phyloP scores from a whole-genome alignment of 2,329 filamentous ascomycete genomes.

The Tolypocladium capitatum region DNA sequence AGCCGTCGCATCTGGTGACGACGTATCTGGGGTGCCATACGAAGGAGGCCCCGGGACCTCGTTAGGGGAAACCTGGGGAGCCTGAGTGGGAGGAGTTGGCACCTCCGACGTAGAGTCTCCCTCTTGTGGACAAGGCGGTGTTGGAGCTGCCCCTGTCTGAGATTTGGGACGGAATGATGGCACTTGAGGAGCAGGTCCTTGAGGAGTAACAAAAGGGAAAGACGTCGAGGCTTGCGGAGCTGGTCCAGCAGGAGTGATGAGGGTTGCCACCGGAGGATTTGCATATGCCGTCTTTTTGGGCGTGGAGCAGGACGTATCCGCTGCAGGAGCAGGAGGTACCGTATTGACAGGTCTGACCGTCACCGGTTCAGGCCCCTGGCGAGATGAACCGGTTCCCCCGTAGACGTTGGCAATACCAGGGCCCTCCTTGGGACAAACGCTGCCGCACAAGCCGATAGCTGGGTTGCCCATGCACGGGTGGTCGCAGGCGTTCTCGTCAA shows the following conservation, averaged over 20 bases:
- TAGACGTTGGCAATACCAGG: constrained; percentile 20
- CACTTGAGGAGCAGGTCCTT: not conserved
- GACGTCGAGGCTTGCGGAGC: constrained; percentile 6
- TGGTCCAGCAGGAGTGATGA: constrained; percentile 4
- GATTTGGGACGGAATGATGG: constrained; percentile 1
- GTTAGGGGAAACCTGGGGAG: constrained; percentile 2
- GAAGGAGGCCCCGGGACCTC: constrained; percentile 6
- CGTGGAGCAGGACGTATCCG: constrained; percentile 1
- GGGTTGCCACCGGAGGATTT: not conserved
- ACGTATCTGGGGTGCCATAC: constrained; percentile 4
- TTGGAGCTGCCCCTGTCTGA: not conserved
- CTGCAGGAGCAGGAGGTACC: not conserved
- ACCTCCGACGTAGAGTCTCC: not conserved
- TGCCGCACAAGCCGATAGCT: constrained; percentile 19
- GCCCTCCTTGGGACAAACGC: constrained; percentile 13
- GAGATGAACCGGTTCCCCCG: constrained; percentile 6
- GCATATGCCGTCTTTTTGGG: not conserved
- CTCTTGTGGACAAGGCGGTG: not conserved
- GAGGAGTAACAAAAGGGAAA: not conserved
- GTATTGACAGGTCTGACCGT: not conserved
- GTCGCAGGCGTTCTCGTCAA: constrained; percentile 18
- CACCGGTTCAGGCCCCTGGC: not conserved
- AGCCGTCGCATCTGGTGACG: constrained; percentile 1
- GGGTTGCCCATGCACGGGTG: constrained; percentile 16
- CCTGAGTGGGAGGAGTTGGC: not conserved